phyloP scores from a whole-genome alignment of 2,329 filamentous ascomycete species.

The Uncinocarpus reesii region DNA sequence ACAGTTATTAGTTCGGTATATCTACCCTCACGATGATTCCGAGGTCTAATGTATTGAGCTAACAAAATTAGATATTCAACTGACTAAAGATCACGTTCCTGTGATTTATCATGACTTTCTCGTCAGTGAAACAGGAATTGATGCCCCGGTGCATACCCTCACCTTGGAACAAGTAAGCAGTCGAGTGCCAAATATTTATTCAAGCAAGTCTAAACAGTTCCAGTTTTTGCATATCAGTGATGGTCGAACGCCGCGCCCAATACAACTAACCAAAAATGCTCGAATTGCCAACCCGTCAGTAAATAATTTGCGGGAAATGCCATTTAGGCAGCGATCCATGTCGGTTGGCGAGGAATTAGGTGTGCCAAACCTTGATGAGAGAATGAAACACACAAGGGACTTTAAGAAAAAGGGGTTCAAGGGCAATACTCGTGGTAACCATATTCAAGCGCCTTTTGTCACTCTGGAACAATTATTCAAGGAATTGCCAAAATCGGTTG shows the following conservation, averaged over 20 bases:
- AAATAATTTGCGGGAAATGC: conserved; percentile 29
- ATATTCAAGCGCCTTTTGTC: conserved; percentile 91
- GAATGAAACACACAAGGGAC: conserved; percentile 94
- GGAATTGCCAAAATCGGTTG: conserved; percentile 68
- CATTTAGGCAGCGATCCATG: conserved; percentile 44
- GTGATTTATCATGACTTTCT: conserved; percentile 98
- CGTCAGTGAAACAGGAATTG: conserved; percentile 93
- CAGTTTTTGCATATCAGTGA: conserved; percentile 77
- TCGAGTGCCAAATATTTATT: background rate
- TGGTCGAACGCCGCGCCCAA: conserved; percentile 34
- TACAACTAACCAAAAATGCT: background rate
- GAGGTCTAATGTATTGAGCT: conserved; percentile 10
- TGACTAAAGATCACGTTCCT: conserved; percentile 97
- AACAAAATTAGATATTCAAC: conserved; percentile 70
- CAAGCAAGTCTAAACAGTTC: conserved; percentile 3
- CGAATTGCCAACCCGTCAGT: conserved; percentile 6
- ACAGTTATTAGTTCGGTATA: conserved; percentile 17
- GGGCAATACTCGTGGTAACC: conserved; percentile 83
- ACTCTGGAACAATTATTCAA: conserved; percentile 89
- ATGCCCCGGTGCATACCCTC: conserved; percentile 88
- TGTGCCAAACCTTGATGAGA: conserved; percentile 55
- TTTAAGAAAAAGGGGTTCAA: conserved; percentile 95
- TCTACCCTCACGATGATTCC: background rate
- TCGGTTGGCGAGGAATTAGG: conserved; percentile 47
- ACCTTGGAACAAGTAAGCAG: conserved; percentile 64